Percentiles rank a stretch among this genome's conserved stretches.
phyloP scores from a whole-genome alignment of 2,329 filamentous ascomycete species.

The Aureobasidium sp. region DNA sequence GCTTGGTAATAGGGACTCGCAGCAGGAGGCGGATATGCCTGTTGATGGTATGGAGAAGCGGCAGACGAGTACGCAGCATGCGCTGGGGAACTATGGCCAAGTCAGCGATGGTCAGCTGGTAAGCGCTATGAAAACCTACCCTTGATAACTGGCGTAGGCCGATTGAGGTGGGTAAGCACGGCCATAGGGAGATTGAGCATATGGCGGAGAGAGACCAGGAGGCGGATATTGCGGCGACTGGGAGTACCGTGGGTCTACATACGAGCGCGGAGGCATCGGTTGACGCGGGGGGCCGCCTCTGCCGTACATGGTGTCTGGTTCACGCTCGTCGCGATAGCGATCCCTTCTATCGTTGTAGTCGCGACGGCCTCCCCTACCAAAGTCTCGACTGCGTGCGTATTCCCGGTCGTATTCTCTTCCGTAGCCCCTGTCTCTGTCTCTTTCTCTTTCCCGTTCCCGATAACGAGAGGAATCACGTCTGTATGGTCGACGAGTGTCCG shows the following conservation, averaged over 20 bases:
- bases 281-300: slow-evolving; percentile 18
- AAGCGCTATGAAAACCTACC: slow-evolving; percentile 40
- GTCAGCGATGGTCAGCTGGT: slow-evolving; percentile 23
- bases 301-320: slow-evolving; percentile 19
- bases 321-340: slow-evolving; percentile 14
- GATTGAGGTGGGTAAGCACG: slow-evolving; percentile 47
- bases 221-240: slow-evolving; percentile 50
- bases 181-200: slow-evolving; percentile 54
- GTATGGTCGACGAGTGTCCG: slow-evolving; percentile 22
- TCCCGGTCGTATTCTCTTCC: slow-evolving; percentile 16
- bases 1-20: slow-evolving; percentile 19
- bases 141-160: slow-evolving; percentile 40
- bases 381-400: neutral
- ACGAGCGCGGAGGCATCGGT: slow-evolving; percentile 15
- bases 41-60: slow-evolving; percentile 49
- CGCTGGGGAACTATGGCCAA: slow-evolving; percentile 34
- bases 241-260: slow-evolving; percentile 34
- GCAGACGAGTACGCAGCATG: slow-evolving; percentile 50
- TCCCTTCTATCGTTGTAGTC: slow-evolving; percentile 17
- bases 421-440: slow-evolving; percentile 9
- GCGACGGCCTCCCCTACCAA: slow-evolving; percentile 6
- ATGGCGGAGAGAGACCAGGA: slow-evolving; percentile 35
- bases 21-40: slow-evolving; percentile 26
- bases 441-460: slow-evolving; percentile 7
- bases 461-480: slow-evolving; percentile 24